Percentiles rank a stretch among this genome's conserved stretches.
Evolutionary conservation across 2,329 filamentous ascomycete genomes (phyloP).

Genomic region (Dactylellina cionopaga): DNA sequence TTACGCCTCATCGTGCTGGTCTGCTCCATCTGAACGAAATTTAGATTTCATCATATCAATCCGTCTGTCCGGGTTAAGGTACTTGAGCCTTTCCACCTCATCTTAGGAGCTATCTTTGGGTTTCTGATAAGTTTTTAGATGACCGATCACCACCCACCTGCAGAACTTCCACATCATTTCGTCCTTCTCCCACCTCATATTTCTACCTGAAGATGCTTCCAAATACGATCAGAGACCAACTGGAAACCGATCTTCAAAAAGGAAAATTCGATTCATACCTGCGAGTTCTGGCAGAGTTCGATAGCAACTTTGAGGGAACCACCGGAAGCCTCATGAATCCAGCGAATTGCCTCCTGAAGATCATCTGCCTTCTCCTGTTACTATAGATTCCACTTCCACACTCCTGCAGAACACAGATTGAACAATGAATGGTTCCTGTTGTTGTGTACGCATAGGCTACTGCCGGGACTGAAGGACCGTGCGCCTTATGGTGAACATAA

Average conservation of each 20-base stretch:
- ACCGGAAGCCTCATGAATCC: neutral
- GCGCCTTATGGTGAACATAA: too few relatives aligned
- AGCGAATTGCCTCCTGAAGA: slow-evolving; percentile 1
- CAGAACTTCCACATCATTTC: neutral
- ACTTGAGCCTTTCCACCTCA: neutral
- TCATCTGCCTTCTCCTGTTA: neutral
- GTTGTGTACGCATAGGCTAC: too few relatives aligned
- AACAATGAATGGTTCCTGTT: slow-evolving; percentile 58
- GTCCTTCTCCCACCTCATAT: neutral
- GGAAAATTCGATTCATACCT: neutral
- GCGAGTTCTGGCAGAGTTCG: neutral
- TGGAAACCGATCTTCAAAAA: neutral
- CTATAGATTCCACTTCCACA: slow-evolving; percentile 64
- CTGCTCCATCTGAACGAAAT: too few relatives aligned
- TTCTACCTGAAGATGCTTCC: neutral
- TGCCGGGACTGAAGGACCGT: too few relatives aligned
- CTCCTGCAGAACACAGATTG: slow-evolving; percentile 63
- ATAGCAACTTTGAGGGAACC: neutral
- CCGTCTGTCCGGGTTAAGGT: neutral
- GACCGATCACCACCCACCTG: neutral
- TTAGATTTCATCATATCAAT: neutral
- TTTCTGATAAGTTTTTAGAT: neutral
- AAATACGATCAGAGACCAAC: neutral
- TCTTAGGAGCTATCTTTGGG: neutral
- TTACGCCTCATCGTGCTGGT: neutral